Evolutionary conservation across 2,329 filamentous ascomycete species (phyloP), one percentile per base, ranked within the genome.

Genomic region (Fusarium sp.): DNA sequence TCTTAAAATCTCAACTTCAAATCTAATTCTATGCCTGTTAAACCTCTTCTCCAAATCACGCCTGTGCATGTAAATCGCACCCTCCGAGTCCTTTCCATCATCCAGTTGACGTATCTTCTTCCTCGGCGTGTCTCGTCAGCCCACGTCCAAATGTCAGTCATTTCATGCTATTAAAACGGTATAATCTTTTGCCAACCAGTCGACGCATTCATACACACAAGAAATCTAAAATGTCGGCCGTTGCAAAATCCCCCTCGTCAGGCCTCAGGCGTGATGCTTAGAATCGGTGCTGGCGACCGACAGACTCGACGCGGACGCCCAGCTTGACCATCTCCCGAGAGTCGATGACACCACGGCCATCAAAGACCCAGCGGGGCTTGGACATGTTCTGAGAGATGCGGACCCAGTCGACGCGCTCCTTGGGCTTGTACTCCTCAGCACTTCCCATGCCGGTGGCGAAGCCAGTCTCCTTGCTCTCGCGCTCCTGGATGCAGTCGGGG

Each of bases 281-380:
- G 76, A 84, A 84, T 38, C 81, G 82, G 77, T 84, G 82, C 75
- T 85, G 85, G 24, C 85, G 84, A 22, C 88, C 88, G 36, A 89
- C 84, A 69, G 85, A 87, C 81, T 88, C 86, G 11, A 89, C 86
- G 20, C 84, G 81, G 58, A 89, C 82, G 16, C 86, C 87, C n/a
- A 89, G 80, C 80, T 84, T 84, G 42, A 81, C 81, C 83, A 89
- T 85, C 72, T 84, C 82, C 24, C 80, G 79, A 20, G 82, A 83
- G 72, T 89, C 85, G 55, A 89, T 84, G 33, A 89, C 84, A 42
- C 87, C 87, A 63, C 86, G 85, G n/a, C 88, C 88, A 67, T 90
- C 87, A 79, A 90, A 90, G 29, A 89, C 81, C 86, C 87, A 89
- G 65, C 84, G 85, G 12, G 88, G 87, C 80, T 86, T 85, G 57